A percentile compares a stretch with the other conserved stretches of the same genome.
Evolutionary conservation across 2,329 filamentous ascomycete genomes (phyloP).

Genomic region (Colletotrichum higginsianum): DNA sequence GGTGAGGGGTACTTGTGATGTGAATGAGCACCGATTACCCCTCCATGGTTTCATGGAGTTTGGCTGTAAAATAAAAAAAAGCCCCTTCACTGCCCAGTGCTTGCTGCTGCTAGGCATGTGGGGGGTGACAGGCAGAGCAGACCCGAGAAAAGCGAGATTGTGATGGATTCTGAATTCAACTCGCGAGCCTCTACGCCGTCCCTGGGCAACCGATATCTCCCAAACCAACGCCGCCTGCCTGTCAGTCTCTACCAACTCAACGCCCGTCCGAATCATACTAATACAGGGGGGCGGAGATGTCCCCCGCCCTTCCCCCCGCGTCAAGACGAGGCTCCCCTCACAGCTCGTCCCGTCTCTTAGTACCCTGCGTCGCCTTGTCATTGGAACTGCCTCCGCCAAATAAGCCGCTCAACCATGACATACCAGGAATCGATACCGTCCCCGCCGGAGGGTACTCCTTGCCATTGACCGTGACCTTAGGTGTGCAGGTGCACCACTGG

Average conservation of each 20-base stretch:
- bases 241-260: not conserved
- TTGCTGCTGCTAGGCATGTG: not conserved
- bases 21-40: slow-evolving; percentile 14
- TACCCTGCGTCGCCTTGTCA: slow-evolving; percentile 39
- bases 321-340: not conserved
- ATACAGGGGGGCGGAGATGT: not conserved
- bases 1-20: slow-evolving; percentile 26
- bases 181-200: slow-evolving; percentile 5
- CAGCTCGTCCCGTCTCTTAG: slow-evolving; percentile 30
- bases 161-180: not conserved
- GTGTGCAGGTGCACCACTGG: slow-evolving; percentile 64
- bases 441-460: slow-evolving; percentile 63
- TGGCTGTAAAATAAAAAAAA: not conserved
- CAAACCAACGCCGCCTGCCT: slow-evolving; percentile 12
- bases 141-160: not conserved
- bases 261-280: not conserved
- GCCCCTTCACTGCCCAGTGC: not conserved
- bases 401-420: slow-evolving; percentile 53
- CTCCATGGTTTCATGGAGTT: slow-evolving; percentile 4
- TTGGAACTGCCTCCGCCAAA: slow-evolving; percentile 32
- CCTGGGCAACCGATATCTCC: not conserved
- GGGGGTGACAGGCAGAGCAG: too few relatives aligned
- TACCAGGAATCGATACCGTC: slow-evolving; percentile 55
- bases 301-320: too few relatives aligned
- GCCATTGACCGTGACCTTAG: slow-evolving; percentile 59